Evolutionary conservation across 2,329 filamentous ascomycete genomes (phyloP), one percentile per base, ranked within the genome.

Genomic region (Xylariaceae sp.): DNA sequence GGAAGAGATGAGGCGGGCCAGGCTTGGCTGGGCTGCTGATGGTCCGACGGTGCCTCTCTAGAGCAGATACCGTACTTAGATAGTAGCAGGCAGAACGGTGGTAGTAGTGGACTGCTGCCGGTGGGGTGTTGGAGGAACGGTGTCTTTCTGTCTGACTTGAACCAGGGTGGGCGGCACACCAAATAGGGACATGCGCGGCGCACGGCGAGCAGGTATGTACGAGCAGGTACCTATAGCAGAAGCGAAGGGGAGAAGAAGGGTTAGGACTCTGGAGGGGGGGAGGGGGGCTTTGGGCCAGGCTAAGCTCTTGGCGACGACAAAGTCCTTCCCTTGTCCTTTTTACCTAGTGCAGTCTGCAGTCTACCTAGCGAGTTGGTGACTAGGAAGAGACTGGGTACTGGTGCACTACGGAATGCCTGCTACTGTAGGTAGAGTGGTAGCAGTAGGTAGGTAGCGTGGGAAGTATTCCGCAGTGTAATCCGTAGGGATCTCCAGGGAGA

Each of bases 301-400:
- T 53, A 44, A 45, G 17, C 15, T 18, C 62, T 62, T 64, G 62
- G 62, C 62, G 51, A 47, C 15, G 39, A 55, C 53, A 55, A 56
- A 56, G 59, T 60, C 59, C 57, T 62, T 56, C 57, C 59, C 55
- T 60, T 54, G 59, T 63, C 56, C 59, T 59, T 59, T 50, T 54
- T 57, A 42, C 37, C 18, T 17, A 49, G 42, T 42, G 37, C 13
- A 13, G 45, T 45, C 17, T 30, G 23, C 23, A 30, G 23, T 30
- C 23, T 30, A 30, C 37, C 37, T 45, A 35, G 42, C 42, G 18
- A 44, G 11, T 42, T 42, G 17, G 35, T 47, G 44, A 45, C 42
- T 45, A n/a, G 37, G 37, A 10, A 7, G 42, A 45, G 13, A n/a
- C 42, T n/a, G 42, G 10, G 11, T 45, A n/a, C 42, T 42, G 9